A percentile compares a stretch with the other conserved stretches of the same genome.
Evolutionary conservation across 441 rosid species (phyloP).

Genomic region (Populus hybrid): DNA sequence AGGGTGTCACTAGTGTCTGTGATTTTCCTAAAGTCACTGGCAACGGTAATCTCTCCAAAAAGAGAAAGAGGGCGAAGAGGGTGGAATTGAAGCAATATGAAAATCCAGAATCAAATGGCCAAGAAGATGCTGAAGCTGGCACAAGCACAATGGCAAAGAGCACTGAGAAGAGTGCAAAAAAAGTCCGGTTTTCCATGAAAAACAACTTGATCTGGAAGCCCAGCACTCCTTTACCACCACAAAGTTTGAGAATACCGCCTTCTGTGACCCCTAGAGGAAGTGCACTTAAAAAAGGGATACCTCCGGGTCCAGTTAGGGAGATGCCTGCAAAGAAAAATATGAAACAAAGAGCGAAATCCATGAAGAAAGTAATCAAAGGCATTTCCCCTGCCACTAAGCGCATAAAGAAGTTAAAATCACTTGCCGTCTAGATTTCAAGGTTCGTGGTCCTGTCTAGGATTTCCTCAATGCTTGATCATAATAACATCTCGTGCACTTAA

Average conservation of each 20-base stretch:
- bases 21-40: constrained; percentile 32
- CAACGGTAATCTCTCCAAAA: constrained; percentile 43
- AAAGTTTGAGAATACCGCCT: constrained; percentile 84
- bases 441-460: not conserved
- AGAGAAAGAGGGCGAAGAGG: constrained; percentile 72
- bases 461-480: not conserved
- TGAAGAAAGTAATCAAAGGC: constrained; percentile 48
- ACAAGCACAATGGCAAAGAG: constrained; percentile 31
- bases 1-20: constrained; percentile 43
- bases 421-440: constrained; percentile 15
- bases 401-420: constrained; percentile 47
- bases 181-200: constrained; percentile 80
- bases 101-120: constrained; percentile 23
- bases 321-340: constrained; percentile 46
- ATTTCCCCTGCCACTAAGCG: constrained; percentile 40
- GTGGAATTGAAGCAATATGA: constrained; percentile 21
- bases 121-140: constrained; percentile 36
- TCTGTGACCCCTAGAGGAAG: constrained; percentile 96
- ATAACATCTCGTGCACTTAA: not conserved
- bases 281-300: constrained; percentile 87
- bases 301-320: constrained; percentile 85
- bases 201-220: constrained; percentile 95
- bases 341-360: constrained; percentile 50
- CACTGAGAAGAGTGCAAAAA: constrained; percentile 65
- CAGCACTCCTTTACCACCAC: constrained; percentile 87